Conservation (phyloP, 2,329 filamentous ascomycete genomes). For the Diaporthe sp. region DNA sequence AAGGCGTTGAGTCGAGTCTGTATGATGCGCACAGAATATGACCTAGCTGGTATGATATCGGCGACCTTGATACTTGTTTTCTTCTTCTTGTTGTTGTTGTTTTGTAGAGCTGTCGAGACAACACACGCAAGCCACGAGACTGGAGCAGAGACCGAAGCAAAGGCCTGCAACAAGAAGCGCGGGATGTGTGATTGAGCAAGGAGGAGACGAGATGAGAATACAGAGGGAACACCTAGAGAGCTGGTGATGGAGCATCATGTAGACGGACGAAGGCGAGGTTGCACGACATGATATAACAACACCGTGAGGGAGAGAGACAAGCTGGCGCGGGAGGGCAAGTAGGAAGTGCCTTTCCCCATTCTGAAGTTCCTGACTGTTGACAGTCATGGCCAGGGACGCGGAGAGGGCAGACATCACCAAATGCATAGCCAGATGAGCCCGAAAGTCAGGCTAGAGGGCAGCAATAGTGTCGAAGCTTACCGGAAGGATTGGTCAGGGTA, state of each 20-base stretch:
- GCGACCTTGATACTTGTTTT: background rate
- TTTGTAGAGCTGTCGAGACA: background rate
- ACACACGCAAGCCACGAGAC: background rate
- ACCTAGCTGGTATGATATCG: background rate
- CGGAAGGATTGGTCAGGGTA: slow-evolving; percentile 26
- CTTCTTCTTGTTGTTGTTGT: background rate
- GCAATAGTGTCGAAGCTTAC: slow-evolving; percentile 5
- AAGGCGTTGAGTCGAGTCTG: background rate
- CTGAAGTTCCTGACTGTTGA: slow-evolving; percentile 19
- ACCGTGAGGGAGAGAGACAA: background rate
- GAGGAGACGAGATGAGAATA: background rate
- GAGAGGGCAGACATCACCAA: background rate
- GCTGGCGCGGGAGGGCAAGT: background rate
- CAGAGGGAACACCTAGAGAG: background rate
- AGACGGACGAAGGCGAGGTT: background rate
- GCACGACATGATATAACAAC: slow-evolving; percentile 11
- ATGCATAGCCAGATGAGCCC: background rate
- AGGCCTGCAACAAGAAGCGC: slow-evolving; percentile 16
- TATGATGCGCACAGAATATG: background rate
- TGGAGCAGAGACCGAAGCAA: slow-evolving; percentile 32
- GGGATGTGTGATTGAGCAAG: background rate
- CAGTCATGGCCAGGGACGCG: slow-evolving; percentile 5
- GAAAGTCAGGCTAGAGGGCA: background rate
- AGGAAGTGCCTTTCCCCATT: background rate
- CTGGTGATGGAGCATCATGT: background rate